Percentiles rank a stretch among this genome's conserved stretches.
Evolutionary conservation across 805 yeast genomes (phyloP).

Genomic region (Zygoascus tannicola): DNA sequence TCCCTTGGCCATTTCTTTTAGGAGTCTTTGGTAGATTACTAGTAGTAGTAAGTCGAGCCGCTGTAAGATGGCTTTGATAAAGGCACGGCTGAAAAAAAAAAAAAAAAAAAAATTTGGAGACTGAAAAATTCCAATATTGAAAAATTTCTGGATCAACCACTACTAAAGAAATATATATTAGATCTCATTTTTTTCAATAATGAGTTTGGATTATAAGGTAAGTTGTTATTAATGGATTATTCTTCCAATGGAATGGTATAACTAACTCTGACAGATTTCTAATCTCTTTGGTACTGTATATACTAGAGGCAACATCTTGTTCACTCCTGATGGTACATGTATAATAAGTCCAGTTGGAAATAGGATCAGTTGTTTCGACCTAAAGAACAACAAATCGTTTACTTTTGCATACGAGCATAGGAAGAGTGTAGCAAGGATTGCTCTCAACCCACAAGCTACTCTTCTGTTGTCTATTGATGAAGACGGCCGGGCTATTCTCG

Average conservation of each 20-base stretch:
- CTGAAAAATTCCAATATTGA: conserved; percentile 1
- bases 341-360: conserved; percentile 91
- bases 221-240: not conserved
- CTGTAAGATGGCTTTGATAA: too few relatives aligned
- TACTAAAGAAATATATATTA: conserved; percentile 1
- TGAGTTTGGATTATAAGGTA: conserved; percentile 72
- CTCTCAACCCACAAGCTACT: conserved; percentile 75
- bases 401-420: conserved; percentile 92
- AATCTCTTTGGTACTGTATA: conserved; percentile 92
- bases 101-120: not conserved
- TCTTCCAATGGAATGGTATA: not conserved
- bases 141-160: conserved; percentile 4
- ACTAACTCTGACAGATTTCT: conserved; percentile 43
- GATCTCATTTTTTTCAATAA: conserved; percentile 20
- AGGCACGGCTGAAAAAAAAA: not conserved
- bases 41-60: too few relatives aligned
- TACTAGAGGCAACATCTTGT: conserved; percentile 80
- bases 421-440: conserved; percentile 67
- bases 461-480: conserved; percentile 74
- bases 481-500: conserved; percentile 89
- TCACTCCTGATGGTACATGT: conserved; percentile 76
- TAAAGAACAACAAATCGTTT: conserved; percentile 72
- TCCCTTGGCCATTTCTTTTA: not conserved
- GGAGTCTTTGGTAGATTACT: not conserved
- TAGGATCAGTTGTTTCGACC: conserved; percentile 79